Evolutionary conservation across 2,329 filamentous ascomycete genomes (phyloP).

Genomic region (Rutstroemia sp.): DNA sequence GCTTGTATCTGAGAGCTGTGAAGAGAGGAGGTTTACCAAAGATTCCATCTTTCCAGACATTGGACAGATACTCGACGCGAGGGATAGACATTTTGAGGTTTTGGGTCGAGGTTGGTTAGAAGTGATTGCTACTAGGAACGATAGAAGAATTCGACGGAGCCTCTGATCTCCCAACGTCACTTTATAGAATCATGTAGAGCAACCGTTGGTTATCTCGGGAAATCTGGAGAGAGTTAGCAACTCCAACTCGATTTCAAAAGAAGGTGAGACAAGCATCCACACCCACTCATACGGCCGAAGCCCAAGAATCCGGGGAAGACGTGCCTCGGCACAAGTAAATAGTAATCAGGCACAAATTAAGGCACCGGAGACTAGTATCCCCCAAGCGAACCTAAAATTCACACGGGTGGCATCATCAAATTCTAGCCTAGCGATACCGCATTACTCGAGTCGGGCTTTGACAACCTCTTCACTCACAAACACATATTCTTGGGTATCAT

Average conservation of each 20-base stretch:
- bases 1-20: conserved; percentile 7
- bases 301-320: background rate
- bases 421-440: background rate
- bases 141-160: background rate
- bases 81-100: conserved; percentile 37
- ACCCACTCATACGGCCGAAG: too few species aligned
- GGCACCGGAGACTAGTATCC: background rate
- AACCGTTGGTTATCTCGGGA: too few species aligned
- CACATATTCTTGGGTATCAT: background rate
- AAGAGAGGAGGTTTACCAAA: conserved; percentile 54
- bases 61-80: conserved; percentile 69
- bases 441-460: background rate
- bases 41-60: conserved; percentile 79
- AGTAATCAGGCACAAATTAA: background rate
- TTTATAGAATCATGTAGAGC: too few species aligned
- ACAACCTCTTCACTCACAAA: background rate
- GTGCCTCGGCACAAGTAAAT: background rate
- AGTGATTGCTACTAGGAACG: background rate
- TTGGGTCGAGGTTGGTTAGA: background rate
- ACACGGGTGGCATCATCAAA: too few species aligned
- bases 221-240: too few species aligned
- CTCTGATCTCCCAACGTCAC: background rate
- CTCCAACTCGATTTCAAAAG: background rate
- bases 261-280: background rate
- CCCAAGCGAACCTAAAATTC: background rate